Evolutionary conservation across 2,329 filamentous ascomycete genomes (phyloP), one percentile per base, ranked within the genome.

Genomic region (Claviceps monticola): DNA sequence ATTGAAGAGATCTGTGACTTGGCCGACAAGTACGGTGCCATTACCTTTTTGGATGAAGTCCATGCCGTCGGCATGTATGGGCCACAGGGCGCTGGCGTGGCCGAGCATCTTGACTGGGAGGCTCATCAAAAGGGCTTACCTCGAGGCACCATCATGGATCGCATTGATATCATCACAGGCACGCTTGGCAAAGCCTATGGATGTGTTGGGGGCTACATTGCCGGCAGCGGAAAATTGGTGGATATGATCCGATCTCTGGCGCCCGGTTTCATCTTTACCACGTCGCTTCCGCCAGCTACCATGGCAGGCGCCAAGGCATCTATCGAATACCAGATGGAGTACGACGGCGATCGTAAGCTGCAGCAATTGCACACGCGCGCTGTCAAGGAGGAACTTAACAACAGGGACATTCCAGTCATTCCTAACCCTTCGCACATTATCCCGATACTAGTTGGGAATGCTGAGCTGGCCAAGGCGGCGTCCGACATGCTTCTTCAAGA

Each of bases 1-100:
- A 98, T 98, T 60, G 88, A 90, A 70, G 84, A 84, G 64, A 97
- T 98, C 56, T 97, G 91, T 67, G 89, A 98, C 65, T 74, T 98
- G 51, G 91, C 93, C 9, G 90, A 97, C 56, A 96, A 95, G 74
- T 98, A 98, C 66, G 93, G 93, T 54, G 93, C 93, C 41, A 83
- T 98, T 57, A 98, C 93, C 61, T 98, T 98, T 68, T 75, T 96
- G 65, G 93, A 98, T 66, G 93, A 98, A 80, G 93, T 98, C 55
- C 93, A 98, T 71, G 93, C 93, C 45, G 93, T 98, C 21, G 93
- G 93, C 65, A 97, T 98, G 93, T 98, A 98, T 68, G 93, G 93
- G 64, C 90, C 93, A 64, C 82, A 88, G 62, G 93, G 93, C 56
- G 93, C 90, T 53, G 93, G 93, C 69, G 93, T 98, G 45, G 93